Evolutionary conservation across 1,284 basidiomycete genomes (phyloP).

Genomic region (Cutaneotrichosporon sp.): DNA sequence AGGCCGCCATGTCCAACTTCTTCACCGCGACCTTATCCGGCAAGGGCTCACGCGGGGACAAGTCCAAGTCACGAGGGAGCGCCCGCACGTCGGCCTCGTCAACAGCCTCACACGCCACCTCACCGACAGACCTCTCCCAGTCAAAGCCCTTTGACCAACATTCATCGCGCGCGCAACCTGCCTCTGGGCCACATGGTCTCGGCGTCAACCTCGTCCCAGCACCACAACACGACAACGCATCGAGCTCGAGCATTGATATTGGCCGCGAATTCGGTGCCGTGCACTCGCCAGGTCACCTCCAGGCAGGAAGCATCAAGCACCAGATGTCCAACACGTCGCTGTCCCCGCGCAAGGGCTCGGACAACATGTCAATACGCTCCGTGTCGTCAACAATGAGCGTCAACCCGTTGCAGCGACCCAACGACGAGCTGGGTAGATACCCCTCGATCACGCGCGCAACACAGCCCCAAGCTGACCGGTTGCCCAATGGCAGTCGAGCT

Average conservation of each 20-base stretch:
- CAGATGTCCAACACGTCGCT: constrained; percentile 9
- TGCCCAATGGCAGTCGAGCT: constrained; percentile 11
- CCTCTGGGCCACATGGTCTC: not conserved
- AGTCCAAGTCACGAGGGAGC: constrained; percentile 14
- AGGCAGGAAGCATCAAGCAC: constrained; percentile 18
- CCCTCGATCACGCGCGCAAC: constrained; percentile 25
- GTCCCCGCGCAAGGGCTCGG: constrained; percentile 31
- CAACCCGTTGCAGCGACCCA: constrained; percentile 23
- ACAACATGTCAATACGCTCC: constrained; percentile 38
- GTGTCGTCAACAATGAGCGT: constrained; percentile 27
- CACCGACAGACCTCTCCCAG: constrained; percentile 14
- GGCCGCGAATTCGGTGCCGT: constrained; percentile 33
- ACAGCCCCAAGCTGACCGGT: not conserved
- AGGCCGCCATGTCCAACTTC: constrained; percentile 16
- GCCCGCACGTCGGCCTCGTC: constrained; percentile 31
- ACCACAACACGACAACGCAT: not conserved
- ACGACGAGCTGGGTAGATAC: constrained; percentile 41
- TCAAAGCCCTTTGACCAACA: constrained; percentile 16
- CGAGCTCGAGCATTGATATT: constrained; percentile 8
- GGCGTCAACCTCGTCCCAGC: not conserved
- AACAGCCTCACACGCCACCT: constrained; percentile 19
- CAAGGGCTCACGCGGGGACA: constrained; percentile 13
- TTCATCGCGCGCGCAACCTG: constrained; percentile 8
- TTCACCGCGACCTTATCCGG: constrained; percentile 12
- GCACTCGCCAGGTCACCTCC: constrained; percentile 25